Evolutionary conservation across 176 grass and related monocot genomes (phyloP), one percentile per base, ranked within the genome.

Genomic region (Oryza officinalis): DNA sequence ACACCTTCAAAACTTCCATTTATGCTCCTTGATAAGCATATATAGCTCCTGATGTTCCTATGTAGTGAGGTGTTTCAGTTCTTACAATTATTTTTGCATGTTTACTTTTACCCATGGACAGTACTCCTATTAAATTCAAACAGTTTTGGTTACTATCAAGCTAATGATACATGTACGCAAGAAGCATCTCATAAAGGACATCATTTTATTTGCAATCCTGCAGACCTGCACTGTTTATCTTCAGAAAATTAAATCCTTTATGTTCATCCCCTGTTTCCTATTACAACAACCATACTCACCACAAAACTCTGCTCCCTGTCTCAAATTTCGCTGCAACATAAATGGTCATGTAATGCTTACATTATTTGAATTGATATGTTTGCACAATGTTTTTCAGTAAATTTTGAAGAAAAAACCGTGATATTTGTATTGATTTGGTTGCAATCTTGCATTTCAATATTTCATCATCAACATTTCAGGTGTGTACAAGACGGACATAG

Each of bases 401-500:
- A 8, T 8, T 22, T 57, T 57, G 6, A 57, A 59, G 6, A n/a
- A 23, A 60, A 60, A 10, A 2, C 22, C 0, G 0, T 23, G 14
- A 12, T 37, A 4, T 38, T 60, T 18, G 27, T 74, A 33, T 28
- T 38, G 50, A 80, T 38, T 73, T 31, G 4, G 10, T 18, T 77
- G 20, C n/a, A 26, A 13, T 74, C 11, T 10, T 67, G 27, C 27
- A 73, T 41, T 32, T 47, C 2, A 47, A 35, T 22, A 73, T 41
- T 32, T 47, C 2, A 47, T 47, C 8, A 12, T 17, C 40, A n/a
- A 80, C 9, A n/a, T 61, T 0, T 6, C 72, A 98, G 96, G 93
- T 1, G 96, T 98, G 66, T 98, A 98, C 67, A 94, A 93, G 75
- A 89, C 81, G 31, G 85, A 86, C 80, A 81, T 98, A 28, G 96